Evolutionary conservation across 257 asterid species (phyloP).

Genomic region (Lycium ferocissimum): DNA sequence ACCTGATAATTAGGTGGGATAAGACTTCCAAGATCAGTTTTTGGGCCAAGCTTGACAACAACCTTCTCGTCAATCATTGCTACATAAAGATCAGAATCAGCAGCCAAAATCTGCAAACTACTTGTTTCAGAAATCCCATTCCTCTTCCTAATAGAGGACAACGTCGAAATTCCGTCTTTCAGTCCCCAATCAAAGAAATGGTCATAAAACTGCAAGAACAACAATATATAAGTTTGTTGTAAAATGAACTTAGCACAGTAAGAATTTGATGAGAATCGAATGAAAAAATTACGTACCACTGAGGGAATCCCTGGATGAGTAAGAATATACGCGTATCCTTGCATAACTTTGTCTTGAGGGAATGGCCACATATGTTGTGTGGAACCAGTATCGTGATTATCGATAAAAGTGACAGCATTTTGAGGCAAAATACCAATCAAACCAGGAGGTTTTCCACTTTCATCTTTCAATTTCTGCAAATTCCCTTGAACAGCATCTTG

Average conservation of each 20-base stretch:
- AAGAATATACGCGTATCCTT: conserved; percentile 85
- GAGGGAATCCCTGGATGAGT: conserved; percentile 88
- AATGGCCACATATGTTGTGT: conserved; percentile 75
- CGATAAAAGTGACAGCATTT: conserved; percentile 84
- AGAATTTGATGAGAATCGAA: not conserved
- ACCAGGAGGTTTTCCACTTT: conserved; percentile 75
- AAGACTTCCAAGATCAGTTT: conserved; percentile 60
- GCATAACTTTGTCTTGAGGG: conserved; percentile 70
- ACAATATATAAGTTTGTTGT: not conserved
- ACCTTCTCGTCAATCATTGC: conserved; percentile 69
- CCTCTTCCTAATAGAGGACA: conserved; percentile 54
- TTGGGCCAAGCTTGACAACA: conserved; percentile 70
- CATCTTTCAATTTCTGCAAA: conserved; percentile 70
- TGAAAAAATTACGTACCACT: conserved; percentile 43
- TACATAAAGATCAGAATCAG: conserved; percentile 72
- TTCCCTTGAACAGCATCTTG: conserved; percentile 81
- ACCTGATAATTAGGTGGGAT: conserved; percentile 61
- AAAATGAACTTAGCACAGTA: not conserved
- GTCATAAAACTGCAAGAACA: conserved; percentile 68
- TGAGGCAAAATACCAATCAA: conserved; percentile 67
- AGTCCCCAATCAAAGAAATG: conserved; percentile 78
- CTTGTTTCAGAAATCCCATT: conserved; percentile 67
- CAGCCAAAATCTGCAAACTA: conserved; percentile 68
- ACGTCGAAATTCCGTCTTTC: conserved; percentile 59
- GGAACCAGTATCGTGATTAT: conserved; percentile 86